Evolutionary conservation across 2,329 filamentous ascomycete species (phyloP).

Genomic region (Aspergillus sp.): DNA sequence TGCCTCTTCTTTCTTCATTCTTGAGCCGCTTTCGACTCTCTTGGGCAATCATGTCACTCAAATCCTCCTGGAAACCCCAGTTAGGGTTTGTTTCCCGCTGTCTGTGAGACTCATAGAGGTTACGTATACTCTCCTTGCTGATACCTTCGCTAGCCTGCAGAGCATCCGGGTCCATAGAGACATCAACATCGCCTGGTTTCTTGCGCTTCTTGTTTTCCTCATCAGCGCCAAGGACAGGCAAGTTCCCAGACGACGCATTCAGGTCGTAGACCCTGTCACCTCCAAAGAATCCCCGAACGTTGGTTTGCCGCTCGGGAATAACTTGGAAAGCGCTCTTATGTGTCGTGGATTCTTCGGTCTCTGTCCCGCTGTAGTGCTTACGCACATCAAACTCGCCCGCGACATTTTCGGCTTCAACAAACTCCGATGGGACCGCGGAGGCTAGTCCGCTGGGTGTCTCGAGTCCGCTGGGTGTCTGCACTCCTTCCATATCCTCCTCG

Average conservation of each 20-base stretch:
- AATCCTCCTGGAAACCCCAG: conserved; percentile 80
- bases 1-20: conserved; percentile 61
- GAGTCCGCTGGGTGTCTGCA: conserved; percentile 65
- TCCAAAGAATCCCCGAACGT: conserved; percentile 90
- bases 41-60: conserved; percentile 93
- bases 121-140: conserved; percentile 77
- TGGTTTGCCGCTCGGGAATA: conserved; percentile 81
- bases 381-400: conserved; percentile 87
- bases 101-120: conserved; percentile 71
- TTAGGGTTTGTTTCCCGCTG: conserved; percentile 65
- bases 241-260: conserved; percentile 54
- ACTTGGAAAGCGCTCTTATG: conserved; percentile 84
- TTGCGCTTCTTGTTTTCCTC: conserved; percentile 79
- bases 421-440: conserved; percentile 78
- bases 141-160: conserved; percentile 72
- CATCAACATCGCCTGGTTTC: conserved; percentile 93
- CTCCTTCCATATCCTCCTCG: conserved; percentile 49
- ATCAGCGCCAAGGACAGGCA: conserved; percentile 76
- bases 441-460: conserved; percentile 79
- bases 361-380: conserved; percentile 78
- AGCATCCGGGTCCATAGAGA: conserved; percentile 83
- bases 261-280: conserved; percentile 93
- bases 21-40: conserved; percentile 89
- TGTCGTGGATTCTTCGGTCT: conserved; percentile 75
- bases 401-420: conserved; percentile 70